Evolutionary conservation across 352 stramenopile genomes (phyloP).

Genomic region (Globisporangium lucens): DNA sequence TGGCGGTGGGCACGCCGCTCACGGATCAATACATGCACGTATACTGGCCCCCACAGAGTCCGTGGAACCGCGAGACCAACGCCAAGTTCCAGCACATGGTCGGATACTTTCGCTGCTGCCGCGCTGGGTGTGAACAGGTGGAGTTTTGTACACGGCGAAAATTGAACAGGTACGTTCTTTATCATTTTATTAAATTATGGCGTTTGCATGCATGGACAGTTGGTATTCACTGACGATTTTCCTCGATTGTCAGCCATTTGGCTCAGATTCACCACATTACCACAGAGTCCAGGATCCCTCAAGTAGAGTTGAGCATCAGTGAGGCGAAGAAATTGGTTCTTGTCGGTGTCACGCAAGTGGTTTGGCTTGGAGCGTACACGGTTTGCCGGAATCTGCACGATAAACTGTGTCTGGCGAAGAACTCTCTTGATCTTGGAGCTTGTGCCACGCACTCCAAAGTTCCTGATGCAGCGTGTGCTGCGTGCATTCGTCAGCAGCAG

Average conservation of each 20-base stretch:
- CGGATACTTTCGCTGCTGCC: conserved; percentile 45
- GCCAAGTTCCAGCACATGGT: conserved; percentile 30
- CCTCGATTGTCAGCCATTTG: conserved; percentile 5
- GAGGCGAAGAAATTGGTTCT: background rate
- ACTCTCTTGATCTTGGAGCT: conserved; percentile 4
- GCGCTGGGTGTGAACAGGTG: conserved; percentile 24
- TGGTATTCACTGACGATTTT: background rate
- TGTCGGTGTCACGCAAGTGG: background rate
- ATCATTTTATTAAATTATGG: background rate
- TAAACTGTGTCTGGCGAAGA: conserved; percentile 24
- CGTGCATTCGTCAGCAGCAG: conserved; percentile 27
- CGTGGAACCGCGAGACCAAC: conserved; percentile 39
- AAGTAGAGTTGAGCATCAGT: background rate
- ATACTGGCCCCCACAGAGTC: conserved; percentile 48
- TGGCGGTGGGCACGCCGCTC: conserved; percentile 34
- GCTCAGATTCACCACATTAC: background rate
- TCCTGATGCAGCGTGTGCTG: conserved; percentile 12
- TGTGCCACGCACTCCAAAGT: conserved; percentile 23
- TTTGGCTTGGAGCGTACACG: conserved; percentile 49
- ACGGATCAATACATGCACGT: conserved; percentile 57
- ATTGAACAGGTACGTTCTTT: conserved; percentile 23
- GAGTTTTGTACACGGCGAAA: conserved; percentile 49
- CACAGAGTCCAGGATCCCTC: background rate
- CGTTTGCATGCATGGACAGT: background rate
- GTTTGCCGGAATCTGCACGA: conserved; percentile 36